Conservation (phyloP, 1,139 yeast genomes). For the Yamadazyma blattariae region DNA sequence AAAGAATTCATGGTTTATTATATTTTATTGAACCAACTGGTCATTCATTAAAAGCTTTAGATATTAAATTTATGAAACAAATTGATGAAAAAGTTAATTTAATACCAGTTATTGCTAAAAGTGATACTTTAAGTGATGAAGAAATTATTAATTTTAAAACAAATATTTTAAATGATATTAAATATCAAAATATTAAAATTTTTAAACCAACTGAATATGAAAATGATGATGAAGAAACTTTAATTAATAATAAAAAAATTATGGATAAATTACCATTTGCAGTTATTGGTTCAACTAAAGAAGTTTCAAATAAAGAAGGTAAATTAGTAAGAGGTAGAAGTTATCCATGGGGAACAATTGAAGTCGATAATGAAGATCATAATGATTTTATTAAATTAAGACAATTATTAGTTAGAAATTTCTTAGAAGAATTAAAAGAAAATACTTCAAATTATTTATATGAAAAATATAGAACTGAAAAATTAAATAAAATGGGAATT, state of each 20-base stretch:
- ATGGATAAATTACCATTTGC: conserved; percentile 85
- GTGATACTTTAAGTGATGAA: conserved; percentile 89
- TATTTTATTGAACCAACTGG: conserved; percentile 98
- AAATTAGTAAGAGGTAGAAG: conserved; percentile 84
- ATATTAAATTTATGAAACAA: conserved; percentile 83
- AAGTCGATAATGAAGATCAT: conserved; percentile 92
- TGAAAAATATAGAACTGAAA: conserved; percentile 86
- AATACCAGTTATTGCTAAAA: conserved; percentile 92
- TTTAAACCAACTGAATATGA: conserved; percentile 80
- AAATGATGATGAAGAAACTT: conserved; percentile 84
- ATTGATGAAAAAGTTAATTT: conserved; percentile 90
- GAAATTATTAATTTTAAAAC: conserved; percentile 76
- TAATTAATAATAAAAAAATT: conserved; percentile 61
- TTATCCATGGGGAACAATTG: conserved; percentile 98
- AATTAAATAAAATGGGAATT: conserved; percentile 79
- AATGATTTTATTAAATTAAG: conserved; percentile 91
- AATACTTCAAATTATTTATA: conserved; percentile 73
- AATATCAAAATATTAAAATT: conserved; percentile 69
- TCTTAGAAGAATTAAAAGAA: conserved; percentile 92
- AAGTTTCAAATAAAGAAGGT: conserved; percentile 74
- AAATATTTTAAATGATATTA: conserved; percentile 73
- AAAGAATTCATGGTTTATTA: conserved; percentile 82
- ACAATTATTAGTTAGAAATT: conserved; percentile 84
- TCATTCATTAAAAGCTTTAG: conserved; percentile 85
- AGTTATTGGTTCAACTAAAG: conserved; percentile 83